Conservation (phyloP, 2,329 filamentous ascomycete species). For the Sporothrix dimorphospora region DNA sequence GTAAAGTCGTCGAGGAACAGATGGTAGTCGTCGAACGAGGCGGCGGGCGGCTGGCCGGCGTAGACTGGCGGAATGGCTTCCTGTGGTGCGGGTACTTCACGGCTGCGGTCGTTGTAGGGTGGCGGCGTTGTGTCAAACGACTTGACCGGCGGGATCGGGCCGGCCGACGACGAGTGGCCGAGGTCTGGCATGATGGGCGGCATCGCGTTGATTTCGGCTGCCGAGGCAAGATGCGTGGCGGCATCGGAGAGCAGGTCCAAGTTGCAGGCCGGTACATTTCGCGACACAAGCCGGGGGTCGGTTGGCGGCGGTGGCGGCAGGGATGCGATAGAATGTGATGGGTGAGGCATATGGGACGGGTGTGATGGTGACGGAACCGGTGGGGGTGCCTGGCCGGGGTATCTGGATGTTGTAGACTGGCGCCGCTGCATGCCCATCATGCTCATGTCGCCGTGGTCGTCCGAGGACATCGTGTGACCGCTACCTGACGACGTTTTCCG, state of each 20-base stretch:
- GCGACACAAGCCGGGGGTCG: slow-evolving; percentile 51
- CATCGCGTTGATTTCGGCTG: slow-evolving; percentile 58
- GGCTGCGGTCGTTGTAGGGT: slow-evolving; percentile 51
- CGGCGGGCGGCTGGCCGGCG: slow-evolving; percentile 44
- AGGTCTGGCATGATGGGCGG: slow-evolving; percentile 55
- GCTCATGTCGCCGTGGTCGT: slow-evolving; percentile 52
- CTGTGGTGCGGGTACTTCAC: slow-evolving; percentile 46
- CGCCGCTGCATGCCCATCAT: slow-evolving; percentile 50
- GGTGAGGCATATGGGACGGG: not conserved
- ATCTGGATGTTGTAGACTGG: slow-evolving; percentile 32
- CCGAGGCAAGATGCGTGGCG: slow-evolving; percentile 56
- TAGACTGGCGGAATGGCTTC: slow-evolving; percentile 48
- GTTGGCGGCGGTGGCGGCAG: slow-evolving; percentile 40
- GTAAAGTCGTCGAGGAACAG: slow-evolving; percentile 62
- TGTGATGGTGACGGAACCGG: not conserved
- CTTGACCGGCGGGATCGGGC: slow-evolving; percentile 50
- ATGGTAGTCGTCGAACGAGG: slow-evolving; percentile 60
- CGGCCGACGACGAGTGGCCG: slow-evolving; percentile 44
- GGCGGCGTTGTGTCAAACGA: slow-evolving; percentile 53
- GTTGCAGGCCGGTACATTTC: slow-evolving; percentile 55
- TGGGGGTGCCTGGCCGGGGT: slow-evolving; percentile 32
- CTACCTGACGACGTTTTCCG: slow-evolving; percentile 57
- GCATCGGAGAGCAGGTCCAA: slow-evolving; percentile 63
- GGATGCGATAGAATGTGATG: slow-evolving; percentile 26
- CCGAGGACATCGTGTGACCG: slow-evolving; percentile 49